Base-by-base conservation (phyloP, 2,329 filamentous ascomycete species). In the Tolypocladium album region DNA sequence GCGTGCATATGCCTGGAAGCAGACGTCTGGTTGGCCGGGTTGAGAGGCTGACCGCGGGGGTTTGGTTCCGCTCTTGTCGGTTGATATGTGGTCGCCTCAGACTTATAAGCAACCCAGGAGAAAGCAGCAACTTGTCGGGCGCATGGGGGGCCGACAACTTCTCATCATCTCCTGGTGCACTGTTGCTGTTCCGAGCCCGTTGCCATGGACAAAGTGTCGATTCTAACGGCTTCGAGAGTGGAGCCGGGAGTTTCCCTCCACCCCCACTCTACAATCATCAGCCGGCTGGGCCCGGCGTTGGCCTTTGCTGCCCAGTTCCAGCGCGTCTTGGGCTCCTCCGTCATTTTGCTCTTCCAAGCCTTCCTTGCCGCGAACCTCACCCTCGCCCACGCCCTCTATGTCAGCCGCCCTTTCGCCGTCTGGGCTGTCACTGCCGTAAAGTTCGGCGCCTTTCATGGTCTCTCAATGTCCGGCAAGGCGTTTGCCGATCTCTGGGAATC, bases 151-250 rank as follows among this genome's bases (percentile, higher is more conserved):
- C 36, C 47, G 47, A 22, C 27, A 52, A 6, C 15, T n/a, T 22
- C 50, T 6, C 50, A 7, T n/a, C 47, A n/a, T 36, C 17, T n/a
- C 27, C 27, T n/a, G 27, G 50, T 24, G 31, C 47, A 11, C 5
- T 3, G 12, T 56, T 31, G n/a, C 13, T 3, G 22, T 56, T 22
- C 22, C 38, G 4, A 5, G 2, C 9, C 27, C 22, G 47, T 45
- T 52, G 36, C 5, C 43, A 62, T 75, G 72, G 71, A 73, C 64
- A 72, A 74, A 61, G 67, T 73, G 61, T 69, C 67, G 58, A 68
- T 77, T 64, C 70, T 78, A 59, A 71, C 75, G 52, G 69, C 73
- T 62, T 72, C 75, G 56, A 71, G 64, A 55, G 71, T 71, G 67
- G 71, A 74, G 64, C 69, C 72, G 3, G 63, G 63, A 11, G 67